A percentile compares a stretch with the other conserved stretches of the same genome.
phyloP scores from a whole-genome alignment of 2,329 filamentous ascomycete species.

The Elsinoe perseae region DNA sequence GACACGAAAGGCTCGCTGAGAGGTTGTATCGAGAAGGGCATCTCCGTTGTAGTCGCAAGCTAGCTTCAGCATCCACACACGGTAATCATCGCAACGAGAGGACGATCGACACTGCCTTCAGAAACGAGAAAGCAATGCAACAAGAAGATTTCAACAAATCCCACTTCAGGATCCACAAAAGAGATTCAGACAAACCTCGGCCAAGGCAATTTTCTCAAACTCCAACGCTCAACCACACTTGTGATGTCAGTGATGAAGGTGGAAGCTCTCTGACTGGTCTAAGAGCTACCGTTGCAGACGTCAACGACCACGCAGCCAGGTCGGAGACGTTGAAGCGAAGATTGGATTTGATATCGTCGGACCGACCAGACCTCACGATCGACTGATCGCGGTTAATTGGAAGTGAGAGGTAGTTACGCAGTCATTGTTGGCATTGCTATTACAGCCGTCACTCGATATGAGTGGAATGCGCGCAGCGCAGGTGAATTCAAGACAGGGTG shows the following conservation, averaged over 20 bases:
- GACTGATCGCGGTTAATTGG: background rate
- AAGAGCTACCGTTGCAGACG: background rate
- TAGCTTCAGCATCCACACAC: background rate
- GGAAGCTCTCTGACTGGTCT: background rate
- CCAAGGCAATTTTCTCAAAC: background rate
- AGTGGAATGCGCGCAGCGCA: too few species aligned
- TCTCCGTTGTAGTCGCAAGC: background rate
- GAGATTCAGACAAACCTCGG: background rate
- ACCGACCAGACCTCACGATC: background rate
- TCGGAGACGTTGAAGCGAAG: background rate
- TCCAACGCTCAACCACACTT: background rate
- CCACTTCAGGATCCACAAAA: background rate
- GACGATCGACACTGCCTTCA: background rate
- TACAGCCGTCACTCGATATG: too few species aligned
- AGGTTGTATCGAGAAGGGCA: background rate
- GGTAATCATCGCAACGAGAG: background rate
- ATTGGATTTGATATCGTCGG: background rate
- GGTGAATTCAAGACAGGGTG: background rate
- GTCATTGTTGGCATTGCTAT: too few species aligned
- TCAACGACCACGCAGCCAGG: background rate
- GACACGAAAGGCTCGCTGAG: background rate
- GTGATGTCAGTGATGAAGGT: background rate
- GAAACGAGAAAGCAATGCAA: background rate
- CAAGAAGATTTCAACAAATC: background rate
- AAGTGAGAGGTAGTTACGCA: too few species aligned